Conservation (phyloP, 257 asterid species). For the Forsythia viridissima region DNA sequence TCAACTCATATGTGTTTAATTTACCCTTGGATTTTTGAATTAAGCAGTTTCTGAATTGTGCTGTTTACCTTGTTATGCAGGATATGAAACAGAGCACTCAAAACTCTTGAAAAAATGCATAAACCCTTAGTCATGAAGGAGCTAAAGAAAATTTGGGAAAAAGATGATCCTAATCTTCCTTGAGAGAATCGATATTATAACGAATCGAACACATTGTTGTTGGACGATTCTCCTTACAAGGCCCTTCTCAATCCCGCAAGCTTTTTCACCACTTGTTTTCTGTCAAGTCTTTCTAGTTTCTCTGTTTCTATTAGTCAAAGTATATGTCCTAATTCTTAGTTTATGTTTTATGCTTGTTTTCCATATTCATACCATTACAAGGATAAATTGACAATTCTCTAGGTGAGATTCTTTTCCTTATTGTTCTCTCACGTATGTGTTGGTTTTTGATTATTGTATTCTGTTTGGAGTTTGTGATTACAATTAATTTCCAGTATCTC, state of each 20-base stretch:
- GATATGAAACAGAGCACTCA: slow-evolving; percentile 69
- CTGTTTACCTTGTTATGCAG: slow-evolving; percentile 50
- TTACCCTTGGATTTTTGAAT: not conserved
- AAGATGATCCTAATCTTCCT: slow-evolving; percentile 49
- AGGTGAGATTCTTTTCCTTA: slow-evolving; percentile 45
- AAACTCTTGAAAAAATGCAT: slow-evolving; percentile 64
- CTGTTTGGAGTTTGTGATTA: not conserved
- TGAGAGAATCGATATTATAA: slow-evolving; percentile 80
- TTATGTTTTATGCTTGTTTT: slow-evolving; percentile 34
- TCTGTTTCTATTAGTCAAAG: not conserved
- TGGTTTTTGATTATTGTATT: not conserved
- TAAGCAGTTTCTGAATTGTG: slow-evolving; percentile 8
- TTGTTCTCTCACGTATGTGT: not conserved
- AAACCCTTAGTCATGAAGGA: slow-evolving; percentile 91
- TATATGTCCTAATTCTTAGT: slow-evolving; percentile 19
- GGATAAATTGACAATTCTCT: slow-evolving; percentile 58
- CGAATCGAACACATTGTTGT: slow-evolving; percentile 75
- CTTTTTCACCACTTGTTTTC: slow-evolving; percentile 12
- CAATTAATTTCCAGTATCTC: not conserved
- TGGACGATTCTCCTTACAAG: slow-evolving; percentile 98
- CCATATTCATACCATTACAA: slow-evolving; percentile 54
- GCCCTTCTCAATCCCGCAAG: slow-evolving; percentile 94
- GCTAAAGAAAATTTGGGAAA: slow-evolving; percentile 74
- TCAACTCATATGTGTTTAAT: not conserved
- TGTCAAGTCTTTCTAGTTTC: not conserved